Evolutionary conservation across 768 basidiomycete species (phyloP), one percentile per base, ranked within the genome.

Genomic region (Suillus lakei): DNA sequence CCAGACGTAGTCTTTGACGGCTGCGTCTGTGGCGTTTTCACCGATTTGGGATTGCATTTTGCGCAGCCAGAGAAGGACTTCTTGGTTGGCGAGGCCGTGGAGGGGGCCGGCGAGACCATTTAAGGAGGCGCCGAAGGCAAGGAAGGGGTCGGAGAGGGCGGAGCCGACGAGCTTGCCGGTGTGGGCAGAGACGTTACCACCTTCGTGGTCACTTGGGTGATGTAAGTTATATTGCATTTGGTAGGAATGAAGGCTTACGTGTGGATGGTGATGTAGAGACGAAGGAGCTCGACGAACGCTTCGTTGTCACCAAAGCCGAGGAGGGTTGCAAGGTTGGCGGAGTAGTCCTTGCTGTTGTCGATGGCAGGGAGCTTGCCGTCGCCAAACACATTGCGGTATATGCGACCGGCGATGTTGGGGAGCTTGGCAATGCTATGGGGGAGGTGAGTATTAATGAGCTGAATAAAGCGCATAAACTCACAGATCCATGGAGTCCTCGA

Each of bases 91-190:
- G 43, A 96, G 89, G 73, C 96, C 97, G 81, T 99, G 97, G 12
- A 99, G 89, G 46, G 97, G 97, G 36, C 97, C 97, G 55, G 97
- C 97, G 50, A 99, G 90, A 81, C 97, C 97, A 72, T 97, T 97
- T 66, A 99, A 83, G 38, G 96, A 92, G 56, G 97, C 97, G 65
- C 86, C 88, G 76, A 94, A 98, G 6, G 96, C 86, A 30, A 98
- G 88, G 94, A 98, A 98, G 62, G 97, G 97, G 77, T 99, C 97
- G 0, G 96, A 96, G 64, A 99, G 91, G 61, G 97, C 96, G 62
- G 95, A 96, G 63, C 94, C 95, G 68, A 96, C 95, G 26, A 96
- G 85, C 79, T 96, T 94, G 64, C 93, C 93, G 26, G 95, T 92
- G 83, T 96, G 95, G 2, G 95, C 95, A 60, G 97, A 98, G 67